Evolutionary conservation across 768 basidiomycete genomes (phyloP).

Genomic region (Omphalotus guepiniiformis): DNA sequence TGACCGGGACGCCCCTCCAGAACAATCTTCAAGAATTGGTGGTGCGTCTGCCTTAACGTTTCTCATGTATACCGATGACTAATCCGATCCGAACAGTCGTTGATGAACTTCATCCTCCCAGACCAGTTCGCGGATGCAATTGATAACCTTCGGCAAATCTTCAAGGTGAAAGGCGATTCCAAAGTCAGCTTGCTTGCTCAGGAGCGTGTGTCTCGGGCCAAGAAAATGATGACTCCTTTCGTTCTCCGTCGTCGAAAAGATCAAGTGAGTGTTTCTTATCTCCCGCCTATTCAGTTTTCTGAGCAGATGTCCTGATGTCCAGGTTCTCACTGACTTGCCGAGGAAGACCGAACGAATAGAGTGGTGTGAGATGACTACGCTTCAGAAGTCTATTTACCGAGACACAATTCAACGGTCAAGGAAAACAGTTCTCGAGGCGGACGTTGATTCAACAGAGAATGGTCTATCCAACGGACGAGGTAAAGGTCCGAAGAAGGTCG

Average conservation of each 20-base stretch:
- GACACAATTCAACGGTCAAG: constrained; percentile 83
- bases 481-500: constrained; percentile 35
- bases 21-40: constrained; percentile 89
- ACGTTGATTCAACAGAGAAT: constrained; percentile 18
- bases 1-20: constrained; percentile 95
- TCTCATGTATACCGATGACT: background rate
- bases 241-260: constrained; percentile 96
- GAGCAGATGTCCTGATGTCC: constrained; percentile 2
- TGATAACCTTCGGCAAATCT: constrained; percentile 84
- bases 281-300: background rate
- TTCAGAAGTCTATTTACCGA: constrained; percentile 80
- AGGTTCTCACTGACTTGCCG: constrained; percentile 93
- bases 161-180: constrained; percentile 94
- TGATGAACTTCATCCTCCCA: constrained; percentile 97
- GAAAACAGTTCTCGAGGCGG: constrained; percentile 64
- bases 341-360: constrained; percentile 90
- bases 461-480: constrained; percentile 20
- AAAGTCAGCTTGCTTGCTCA: constrained; percentile 85
- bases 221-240: constrained; percentile 99
- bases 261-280: constrained; percentile 49
- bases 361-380: constrained; percentile 88
- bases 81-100: constrained; percentile 53
- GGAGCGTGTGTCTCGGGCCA: constrained; percentile 90
- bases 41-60: constrained; percentile 42
- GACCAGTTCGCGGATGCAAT: constrained; percentile 78